These are phyloP conservation scores for Annulohypoxylon maeteangense DNA, from an alignment of 495 filamentous ascomycete genomes.

Conservation along the genomic window DNA sequence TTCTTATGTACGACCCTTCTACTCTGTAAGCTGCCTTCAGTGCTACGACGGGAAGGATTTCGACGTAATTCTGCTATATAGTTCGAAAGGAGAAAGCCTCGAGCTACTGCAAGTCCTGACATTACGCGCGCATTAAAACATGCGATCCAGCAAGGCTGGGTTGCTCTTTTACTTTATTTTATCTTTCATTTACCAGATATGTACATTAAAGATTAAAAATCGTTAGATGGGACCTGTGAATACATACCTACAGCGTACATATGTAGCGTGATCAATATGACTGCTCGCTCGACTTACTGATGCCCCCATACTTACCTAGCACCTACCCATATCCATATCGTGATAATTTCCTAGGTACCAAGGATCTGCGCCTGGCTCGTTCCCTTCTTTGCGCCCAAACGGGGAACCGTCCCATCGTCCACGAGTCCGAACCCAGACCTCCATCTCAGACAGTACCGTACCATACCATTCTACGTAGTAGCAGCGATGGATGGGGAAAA, in stretches of 20 bases:
- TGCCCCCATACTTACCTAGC: too few species aligned
- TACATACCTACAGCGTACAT: slow-evolving; percentile 1
- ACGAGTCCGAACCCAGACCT: slow-evolving; percentile 12
- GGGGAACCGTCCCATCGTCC: slow-evolving; percentile 18
- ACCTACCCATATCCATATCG: too few species aligned
- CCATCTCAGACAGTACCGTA: neutral
- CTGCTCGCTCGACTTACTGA: neutral
- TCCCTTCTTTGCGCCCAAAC: slow-evolving; percentile 37
- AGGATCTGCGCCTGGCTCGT: slow-evolving; percentile 35
- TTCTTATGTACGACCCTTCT: neutral
- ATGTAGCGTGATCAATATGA: slow-evolving; percentile 14
- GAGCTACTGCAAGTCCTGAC: slow-evolving; percentile 23
- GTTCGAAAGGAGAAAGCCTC: neutral
- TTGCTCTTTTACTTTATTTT: neutral
- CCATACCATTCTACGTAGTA: neutral
- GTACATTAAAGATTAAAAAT: neutral
- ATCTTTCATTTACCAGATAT: neutral
- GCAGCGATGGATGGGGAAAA: slow-evolving; percentile 1
- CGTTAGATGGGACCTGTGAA: slow-evolving; percentile 15
- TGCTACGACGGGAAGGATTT: slow-evolving; percentile 4
- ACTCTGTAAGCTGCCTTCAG: neutral
- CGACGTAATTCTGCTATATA: neutral
- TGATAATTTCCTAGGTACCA: slow-evolving; percentile 31
- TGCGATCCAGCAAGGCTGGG: slow-evolving; percentile 7
- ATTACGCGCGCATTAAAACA: slow-evolving; percentile 2